Conservation (phyloP, 2,329 filamentous ascomycete species). For the Aureobasidium sp. region DNA sequence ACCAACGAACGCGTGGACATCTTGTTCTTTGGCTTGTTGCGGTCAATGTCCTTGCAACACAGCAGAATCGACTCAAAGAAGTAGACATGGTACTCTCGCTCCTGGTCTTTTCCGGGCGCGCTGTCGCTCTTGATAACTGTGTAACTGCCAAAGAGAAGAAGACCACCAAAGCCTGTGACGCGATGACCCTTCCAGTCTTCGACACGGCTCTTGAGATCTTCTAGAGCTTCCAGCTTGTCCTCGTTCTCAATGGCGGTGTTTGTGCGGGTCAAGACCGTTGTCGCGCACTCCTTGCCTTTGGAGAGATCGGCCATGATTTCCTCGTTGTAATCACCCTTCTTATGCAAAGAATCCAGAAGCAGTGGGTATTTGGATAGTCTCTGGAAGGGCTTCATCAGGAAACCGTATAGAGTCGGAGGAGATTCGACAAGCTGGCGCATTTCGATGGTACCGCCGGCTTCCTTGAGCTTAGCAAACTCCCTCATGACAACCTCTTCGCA, state of each 20-base stretch:
- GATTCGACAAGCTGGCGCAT: conserved; percentile 72
- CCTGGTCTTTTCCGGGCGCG: conserved; percentile 70
- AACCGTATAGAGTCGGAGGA: conserved; percentile 81
- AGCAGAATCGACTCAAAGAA: conserved; percentile 92
- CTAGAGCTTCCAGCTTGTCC: conserved; percentile 72
- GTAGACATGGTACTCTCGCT: conserved; percentile 98
- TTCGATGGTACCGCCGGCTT: conserved; percentile 54
- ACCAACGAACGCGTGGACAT: conserved; percentile 64
- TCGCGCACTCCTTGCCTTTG: conserved; percentile 72
- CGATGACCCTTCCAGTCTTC: conserved; percentile 97
- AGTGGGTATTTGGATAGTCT: conserved; percentile 90
- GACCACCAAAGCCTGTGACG: conserved; percentile 82
- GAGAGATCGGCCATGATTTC: conserved; percentile 64
- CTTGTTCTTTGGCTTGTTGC: conserved; percentile 69
- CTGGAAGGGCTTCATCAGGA: conserved; percentile 94
- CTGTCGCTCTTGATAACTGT: conserved; percentile 66
- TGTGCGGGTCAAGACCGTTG: conserved; percentile 72
- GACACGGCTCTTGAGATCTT: conserved; percentile 73
- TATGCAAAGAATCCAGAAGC: conserved; percentile 77
- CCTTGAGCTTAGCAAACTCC: conserved; percentile 78
- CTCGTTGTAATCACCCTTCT: conserved; percentile 70
- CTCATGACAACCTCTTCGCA: conserved; percentile 77
- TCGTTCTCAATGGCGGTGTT: conserved; percentile 89
- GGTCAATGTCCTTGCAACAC: conserved; percentile 91
- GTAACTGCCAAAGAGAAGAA: conserved; percentile 84